Evolutionary conservation across 2,329 filamentous ascomycete genomes (phyloP).

Genomic region (Penicillium concentricum): DNA sequence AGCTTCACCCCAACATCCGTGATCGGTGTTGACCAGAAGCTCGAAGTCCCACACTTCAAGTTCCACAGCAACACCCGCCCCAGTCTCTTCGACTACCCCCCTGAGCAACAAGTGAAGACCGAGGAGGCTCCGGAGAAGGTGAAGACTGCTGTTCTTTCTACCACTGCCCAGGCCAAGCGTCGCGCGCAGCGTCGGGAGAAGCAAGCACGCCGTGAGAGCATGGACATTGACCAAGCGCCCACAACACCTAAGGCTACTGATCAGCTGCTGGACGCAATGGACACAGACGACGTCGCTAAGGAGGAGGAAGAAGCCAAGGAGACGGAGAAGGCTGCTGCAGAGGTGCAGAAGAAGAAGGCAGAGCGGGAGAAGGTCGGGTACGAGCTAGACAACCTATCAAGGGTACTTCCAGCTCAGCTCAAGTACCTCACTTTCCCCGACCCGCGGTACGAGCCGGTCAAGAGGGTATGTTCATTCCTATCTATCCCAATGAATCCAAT

Average conservation of each 20-base stretch:
- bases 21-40: constrained; percentile 88
- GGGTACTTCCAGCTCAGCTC: constrained; percentile 86
- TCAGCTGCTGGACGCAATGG: constrained; percentile 79
- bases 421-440: constrained; percentile 94
- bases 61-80: constrained; percentile 93
- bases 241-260: constrained; percentile 67
- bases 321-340: constrained; percentile 60
- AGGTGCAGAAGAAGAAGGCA: constrained; percentile 76
- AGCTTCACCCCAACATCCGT: constrained; percentile 96
- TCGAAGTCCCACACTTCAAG: constrained; percentile 91
- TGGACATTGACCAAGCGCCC: constrained; percentile 85
- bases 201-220: constrained; percentile 83
- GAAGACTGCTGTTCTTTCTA: constrained; percentile 92
- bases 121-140: constrained; percentile 93
- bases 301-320: constrained; percentile 60
- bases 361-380: constrained; percentile 98
- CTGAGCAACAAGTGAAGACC: constrained; percentile 90
- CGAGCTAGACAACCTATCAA: constrained; percentile 94
- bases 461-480: constrained; percentile 62
- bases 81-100: constrained; percentile 96
- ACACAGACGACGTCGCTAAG: constrained; percentile 59
- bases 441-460: constrained; percentile 88
- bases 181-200: constrained; percentile 92
- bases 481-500: constrained; percentile 10
- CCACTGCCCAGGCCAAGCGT: constrained; percentile 94